These are phyloP conservation scores for Sugiyamaella sp. DNA, from an alignment of 1,139 yeast species.

Conservation along the genomic window DNA sequence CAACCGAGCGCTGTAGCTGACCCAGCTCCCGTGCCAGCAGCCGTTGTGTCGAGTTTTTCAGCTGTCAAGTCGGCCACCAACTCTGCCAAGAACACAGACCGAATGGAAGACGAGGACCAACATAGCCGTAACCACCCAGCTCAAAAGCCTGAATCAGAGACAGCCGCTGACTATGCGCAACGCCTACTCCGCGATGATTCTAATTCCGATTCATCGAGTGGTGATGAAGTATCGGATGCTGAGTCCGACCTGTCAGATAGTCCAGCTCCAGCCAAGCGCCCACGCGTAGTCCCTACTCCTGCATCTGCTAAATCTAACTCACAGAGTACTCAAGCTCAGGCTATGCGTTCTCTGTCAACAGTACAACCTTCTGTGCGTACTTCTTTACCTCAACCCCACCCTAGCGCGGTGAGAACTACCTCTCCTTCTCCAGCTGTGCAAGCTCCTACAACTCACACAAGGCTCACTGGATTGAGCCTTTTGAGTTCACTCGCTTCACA, in stretches of 20 bases:
- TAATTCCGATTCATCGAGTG: constrained; percentile 19
- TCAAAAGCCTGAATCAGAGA: neutral
- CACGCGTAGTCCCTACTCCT: constrained; percentile 30
- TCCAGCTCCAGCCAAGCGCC: constrained; percentile 30
- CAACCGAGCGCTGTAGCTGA: no score
- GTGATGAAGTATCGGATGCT: constrained; percentile 23
- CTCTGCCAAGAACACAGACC: no score
- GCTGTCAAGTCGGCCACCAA: no score
- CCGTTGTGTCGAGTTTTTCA: no score
- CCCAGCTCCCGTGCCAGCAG: no score
- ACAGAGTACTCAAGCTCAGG: neutral
- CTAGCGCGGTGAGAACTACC: constrained; percentile 5
- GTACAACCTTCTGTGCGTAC: neutral
- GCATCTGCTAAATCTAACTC: constrained; percentile 8
- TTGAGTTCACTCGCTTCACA: constrained; percentile 21
- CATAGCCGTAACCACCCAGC: neutral
- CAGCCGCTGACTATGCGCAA: constrained; percentile 10
- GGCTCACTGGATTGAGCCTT: constrained; percentile 18
- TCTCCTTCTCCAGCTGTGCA: neutral
- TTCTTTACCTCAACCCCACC: neutral
- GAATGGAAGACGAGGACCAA: constrained; percentile 2
- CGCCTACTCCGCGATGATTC: constrained; percentile 9
- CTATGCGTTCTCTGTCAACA: neutral
- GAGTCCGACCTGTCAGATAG: constrained; percentile 27
- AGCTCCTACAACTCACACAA: neutral